These are phyloP conservation scores for Naumovozyma dairenensis DNA, from an alignment of 805 yeast genomes.

Conservation along the genomic window DNA sequence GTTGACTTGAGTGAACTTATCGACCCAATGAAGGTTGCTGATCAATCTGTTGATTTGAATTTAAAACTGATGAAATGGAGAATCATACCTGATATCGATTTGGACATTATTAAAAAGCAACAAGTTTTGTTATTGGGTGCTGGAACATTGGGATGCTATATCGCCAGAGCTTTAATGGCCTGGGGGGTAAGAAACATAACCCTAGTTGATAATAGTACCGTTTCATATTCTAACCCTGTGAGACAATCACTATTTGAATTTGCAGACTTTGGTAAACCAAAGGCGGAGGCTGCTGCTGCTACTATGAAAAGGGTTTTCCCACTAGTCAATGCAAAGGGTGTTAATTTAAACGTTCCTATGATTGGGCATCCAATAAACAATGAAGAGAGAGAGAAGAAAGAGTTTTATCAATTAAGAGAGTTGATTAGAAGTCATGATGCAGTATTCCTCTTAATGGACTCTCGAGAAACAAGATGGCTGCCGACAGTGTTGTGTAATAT, in stretches of 20 bases:
- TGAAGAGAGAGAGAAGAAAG: conserved; percentile 39
- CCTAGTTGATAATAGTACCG: conserved; percentile 80
- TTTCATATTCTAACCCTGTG: conserved; percentile 91
- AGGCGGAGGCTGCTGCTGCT: conserved; percentile 71
- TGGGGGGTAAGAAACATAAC: conserved; percentile 91
- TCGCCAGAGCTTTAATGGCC: conserved; percentile 74
- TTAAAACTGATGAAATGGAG: conserved; percentile 95
- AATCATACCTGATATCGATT: conserved; percentile 69
- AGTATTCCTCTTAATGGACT: conserved; percentile 77
- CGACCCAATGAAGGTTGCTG: conserved; percentile 73
- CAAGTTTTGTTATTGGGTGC: conserved; percentile 82
- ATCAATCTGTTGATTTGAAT: conserved; percentile 87
- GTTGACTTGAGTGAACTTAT: conserved; percentile 76
- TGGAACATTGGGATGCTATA: conserved; percentile 92
- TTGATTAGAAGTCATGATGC: conserved; percentile 65
- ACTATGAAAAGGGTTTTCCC: conserved; percentile 71
- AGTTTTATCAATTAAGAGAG: conserved; percentile 42
- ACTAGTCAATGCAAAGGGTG: conserved; percentile 55
- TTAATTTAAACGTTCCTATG: conserved; percentile 79
- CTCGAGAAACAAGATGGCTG: conserved; percentile 95
- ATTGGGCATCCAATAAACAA: conserved; percentile 78
- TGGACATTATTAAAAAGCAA: conserved; percentile 50
- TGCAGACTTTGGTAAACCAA: conserved; percentile 74
- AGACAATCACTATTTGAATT: conserved; percentile 82
- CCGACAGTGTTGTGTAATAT: conserved; percentile 77